phyloP scores from a whole-genome alignment of 2,329 filamentous ascomycete species.

The Ustulina deusta region DNA sequence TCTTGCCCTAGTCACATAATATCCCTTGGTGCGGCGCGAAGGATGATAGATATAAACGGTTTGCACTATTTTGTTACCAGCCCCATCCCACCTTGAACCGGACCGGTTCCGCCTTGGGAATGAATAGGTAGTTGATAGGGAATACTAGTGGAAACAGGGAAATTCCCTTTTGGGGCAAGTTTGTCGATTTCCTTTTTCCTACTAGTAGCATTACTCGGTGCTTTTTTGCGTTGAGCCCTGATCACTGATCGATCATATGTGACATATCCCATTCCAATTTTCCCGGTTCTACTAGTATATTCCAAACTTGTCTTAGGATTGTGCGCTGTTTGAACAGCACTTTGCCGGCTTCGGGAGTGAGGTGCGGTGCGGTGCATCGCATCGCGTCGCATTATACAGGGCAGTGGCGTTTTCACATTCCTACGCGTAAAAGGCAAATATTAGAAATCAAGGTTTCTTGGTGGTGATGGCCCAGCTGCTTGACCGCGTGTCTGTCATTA shows the following conservation, averaged over 20 bases:
- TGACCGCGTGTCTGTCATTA: conserved; percentile 32
- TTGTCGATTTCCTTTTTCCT: conserved; percentile 9
- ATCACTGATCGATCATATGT: conserved; percentile 21
- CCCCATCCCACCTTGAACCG: conserved; percentile 26
- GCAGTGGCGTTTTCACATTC: conserved; percentile 22
- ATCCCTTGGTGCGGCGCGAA: conserved; percentile 25
- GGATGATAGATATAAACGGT: conserved; percentile 8
- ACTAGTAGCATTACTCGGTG: conserved; percentile 19
- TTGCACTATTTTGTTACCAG: conserved; percentile 23
- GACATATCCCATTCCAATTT: conserved; percentile 31
- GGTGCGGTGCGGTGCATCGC: conserved; percentile 28
- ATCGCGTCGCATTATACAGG: conserved; percentile 31
- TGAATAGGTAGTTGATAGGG: neutral
- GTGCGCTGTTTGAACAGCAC: conserved; percentile 17
- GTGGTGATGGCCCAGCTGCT: conserved; percentile 20
- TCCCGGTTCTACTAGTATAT: conserved; percentile 19
- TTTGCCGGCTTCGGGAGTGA: conserved; percentile 34
- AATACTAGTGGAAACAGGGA: neutral
- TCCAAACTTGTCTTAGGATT: conserved; percentile 28
- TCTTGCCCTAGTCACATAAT: conserved; percentile 21
- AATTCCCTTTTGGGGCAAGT: conserved; percentile 25
- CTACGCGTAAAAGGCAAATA: conserved; percentile 27
- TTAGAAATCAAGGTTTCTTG: conserved; percentile 43
- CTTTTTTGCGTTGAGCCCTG: conserved; percentile 15
- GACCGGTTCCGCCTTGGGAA: conserved; percentile 26